Conservation (phyloP, 164 flowering plant species). For the Vitis rotundifolia region DNA sequence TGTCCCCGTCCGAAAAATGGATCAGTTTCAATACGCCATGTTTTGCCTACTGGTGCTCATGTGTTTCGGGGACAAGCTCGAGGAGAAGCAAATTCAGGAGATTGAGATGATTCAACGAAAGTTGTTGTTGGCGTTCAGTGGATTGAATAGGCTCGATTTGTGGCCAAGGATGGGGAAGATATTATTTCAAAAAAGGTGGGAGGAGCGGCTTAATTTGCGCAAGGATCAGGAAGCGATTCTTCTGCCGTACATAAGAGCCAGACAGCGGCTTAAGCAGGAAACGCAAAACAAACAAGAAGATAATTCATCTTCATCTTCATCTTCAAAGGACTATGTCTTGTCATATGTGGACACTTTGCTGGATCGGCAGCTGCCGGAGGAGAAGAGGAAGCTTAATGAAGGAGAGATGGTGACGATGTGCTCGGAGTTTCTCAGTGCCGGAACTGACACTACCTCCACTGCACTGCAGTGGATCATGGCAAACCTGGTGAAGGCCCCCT, state of each 20-base stretch:
- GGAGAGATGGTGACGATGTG: conserved; percentile 32
- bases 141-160: conserved; percentile 20
- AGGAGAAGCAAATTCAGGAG: conserved; percentile 26
- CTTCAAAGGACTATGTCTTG: not conserved
- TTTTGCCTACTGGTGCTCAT: conserved; percentile 35
- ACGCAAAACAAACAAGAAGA: not conserved
- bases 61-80: conserved; percentile 48
- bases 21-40: conserved; percentile 30
- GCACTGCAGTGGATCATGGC: conserved; percentile 38
- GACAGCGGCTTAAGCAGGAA: not conserved
- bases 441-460: conserved; percentile 38
- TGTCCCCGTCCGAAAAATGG: conserved; percentile 14
- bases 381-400: conserved; percentile 31
- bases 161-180: conserved; percentile 28
- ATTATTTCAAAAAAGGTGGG: conserved; percentile 26
- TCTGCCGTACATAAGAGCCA: conserved; percentile 22
- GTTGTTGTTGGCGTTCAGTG: conserved; percentile 2
- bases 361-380: conserved; percentile 28
- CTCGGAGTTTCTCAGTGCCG: conserved; percentile 36
- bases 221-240: conserved; percentile 15
- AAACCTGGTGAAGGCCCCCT: conserved; percentile 24
- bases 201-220: conserved; percentile 16
- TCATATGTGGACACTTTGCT: conserved; percentile 31
- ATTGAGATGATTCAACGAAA: conserved; percentile 18
- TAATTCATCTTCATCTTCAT: too few relatives aligned